phyloP scores from a whole-genome alignment of 192 early-diverging fungal species.

The Backusella morwellensis region DNA sequence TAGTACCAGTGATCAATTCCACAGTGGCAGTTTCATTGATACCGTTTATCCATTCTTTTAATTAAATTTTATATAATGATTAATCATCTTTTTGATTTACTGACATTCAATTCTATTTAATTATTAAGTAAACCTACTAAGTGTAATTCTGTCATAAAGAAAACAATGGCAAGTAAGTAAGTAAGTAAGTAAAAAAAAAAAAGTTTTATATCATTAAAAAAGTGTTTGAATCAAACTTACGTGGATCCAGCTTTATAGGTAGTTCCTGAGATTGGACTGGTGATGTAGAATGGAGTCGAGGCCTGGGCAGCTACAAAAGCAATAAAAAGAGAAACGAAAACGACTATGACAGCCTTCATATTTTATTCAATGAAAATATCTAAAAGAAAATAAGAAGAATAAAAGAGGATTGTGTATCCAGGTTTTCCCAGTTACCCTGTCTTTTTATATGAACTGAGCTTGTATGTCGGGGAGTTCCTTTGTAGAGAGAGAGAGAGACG shows the following conservation, averaged over 20 bases:
- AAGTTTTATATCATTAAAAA: not conserved
- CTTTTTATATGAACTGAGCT: not conserved
- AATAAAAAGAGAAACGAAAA: conserved; percentile 4
- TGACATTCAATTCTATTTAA: not conserved
- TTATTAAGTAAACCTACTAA: not conserved
- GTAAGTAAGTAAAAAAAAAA: not conserved
- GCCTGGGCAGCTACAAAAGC: conserved; percentile 18
- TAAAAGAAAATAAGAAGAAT: not conserved
- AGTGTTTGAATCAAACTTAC: conserved; percentile 9
- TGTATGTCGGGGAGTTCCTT: not conserved
- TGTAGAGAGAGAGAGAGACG: not conserved
- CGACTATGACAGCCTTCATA: not conserved
- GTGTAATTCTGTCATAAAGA: not conserved
- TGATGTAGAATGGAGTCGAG: conserved; percentile 26
- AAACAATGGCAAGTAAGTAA: not conserved
- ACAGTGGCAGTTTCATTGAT: conserved; percentile 1
- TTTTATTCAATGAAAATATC: not conserved
- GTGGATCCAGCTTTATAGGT: conserved; percentile 17
- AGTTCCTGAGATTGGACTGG: conserved; percentile 21
- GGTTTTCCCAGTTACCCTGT: not conserved
- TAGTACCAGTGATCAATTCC: conserved; percentile 3
- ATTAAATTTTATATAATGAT: not conserved
- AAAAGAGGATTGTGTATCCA: not conserved
- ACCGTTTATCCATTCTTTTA: conserved; percentile 16
- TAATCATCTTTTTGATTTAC: not conserved